Conservation (phyloP, 2,329 filamentous ascomycete genomes). For the Elsinoe batatas region DNA sequence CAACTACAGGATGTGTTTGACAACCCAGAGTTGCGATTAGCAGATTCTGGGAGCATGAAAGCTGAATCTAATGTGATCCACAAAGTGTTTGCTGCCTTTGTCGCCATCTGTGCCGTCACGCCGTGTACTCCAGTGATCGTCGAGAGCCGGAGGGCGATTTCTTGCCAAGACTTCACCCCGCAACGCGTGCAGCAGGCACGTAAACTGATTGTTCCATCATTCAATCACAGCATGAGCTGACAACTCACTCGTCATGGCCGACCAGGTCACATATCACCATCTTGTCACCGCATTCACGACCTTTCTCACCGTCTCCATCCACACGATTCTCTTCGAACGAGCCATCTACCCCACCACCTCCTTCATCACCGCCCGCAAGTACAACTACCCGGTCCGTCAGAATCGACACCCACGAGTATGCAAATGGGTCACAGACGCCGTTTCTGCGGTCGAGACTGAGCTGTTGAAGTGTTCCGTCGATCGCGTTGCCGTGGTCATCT, state of each 20-base stretch:
- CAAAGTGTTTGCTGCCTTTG: no score
- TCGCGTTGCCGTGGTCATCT: conserved; percentile 48
- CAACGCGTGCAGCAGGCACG: neutral
- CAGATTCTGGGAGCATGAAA: no score
- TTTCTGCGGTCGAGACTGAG: conserved; percentile 60
- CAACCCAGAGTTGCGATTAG: no score
- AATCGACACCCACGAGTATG: conserved; percentile 79
- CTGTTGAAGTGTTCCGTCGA: conserved; percentile 51
- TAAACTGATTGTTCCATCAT: neutral
- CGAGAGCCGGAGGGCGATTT: neutral
- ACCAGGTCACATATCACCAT: conserved; percentile 1
- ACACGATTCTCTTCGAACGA: conserved; percentile 79
- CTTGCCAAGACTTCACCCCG: neutral
- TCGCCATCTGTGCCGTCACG: no score
- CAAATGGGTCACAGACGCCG: conserved; percentile 73
- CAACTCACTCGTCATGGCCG: neutral
- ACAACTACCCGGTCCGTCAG: conserved; percentile 76
- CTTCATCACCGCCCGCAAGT: conserved; percentile 70
- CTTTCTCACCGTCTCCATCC: conserved; percentile 73
- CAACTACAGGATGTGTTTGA: no score
- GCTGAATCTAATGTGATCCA: no score
- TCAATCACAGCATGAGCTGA: neutral
- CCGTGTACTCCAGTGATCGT: no score
- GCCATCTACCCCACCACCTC: conserved; percentile 65
- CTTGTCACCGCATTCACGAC: conserved; percentile 62